Base-by-base conservation (phyloP, 805 yeast genomes). In the Suhomyces kilbournensis region DNA sequence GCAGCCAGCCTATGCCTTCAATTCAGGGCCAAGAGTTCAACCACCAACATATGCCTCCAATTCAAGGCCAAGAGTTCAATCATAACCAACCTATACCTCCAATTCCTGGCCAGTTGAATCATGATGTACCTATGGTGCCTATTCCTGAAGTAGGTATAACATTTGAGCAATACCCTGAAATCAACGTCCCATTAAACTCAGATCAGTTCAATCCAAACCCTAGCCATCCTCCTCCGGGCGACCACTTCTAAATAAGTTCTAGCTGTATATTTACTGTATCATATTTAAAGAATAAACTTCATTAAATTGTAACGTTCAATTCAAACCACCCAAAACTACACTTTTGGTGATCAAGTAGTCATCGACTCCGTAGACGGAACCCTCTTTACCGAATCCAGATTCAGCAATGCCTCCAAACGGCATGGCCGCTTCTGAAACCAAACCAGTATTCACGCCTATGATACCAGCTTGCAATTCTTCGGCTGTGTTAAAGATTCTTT, bases 371-470 rank as follows among this genome's bases (percentile, higher is more conserved):
- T 82, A 84, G 62, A 80, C 78, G 22, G 91, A 85, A 52, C 91
- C 92, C 71, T 87, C 92, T 68, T 91, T 81, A 50, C 94, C 93
- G 60, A 84, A 85, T 1, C 93, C 96, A 35, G 89, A 83, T 68
- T 85, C 82, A 63, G 86, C 86, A 46, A 88, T 77, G 48, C 96
- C 96, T 20, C 96, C 96, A 62, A 84, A 85, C 44, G 89, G 88
- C 55, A 84, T 63, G n/a, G 86, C 77, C 17, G 87, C 79, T 55
- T 74, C 93, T 15, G 89, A 81, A 51, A 89, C 80, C 9, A 80
- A 71, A 25, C 94, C 94, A 9, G 90, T 82, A 69, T 89, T 89
- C 52, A 82, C 84, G 42, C 94, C 94, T 49, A 89, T 79, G 96
- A 89, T 89, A 46, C 96, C 96, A 26, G 78, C 82, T 57, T 89